phyloP scores from a whole-genome alignment of 2,329 filamentous ascomycete species.

The Alternaria incomplexa region DNA sequence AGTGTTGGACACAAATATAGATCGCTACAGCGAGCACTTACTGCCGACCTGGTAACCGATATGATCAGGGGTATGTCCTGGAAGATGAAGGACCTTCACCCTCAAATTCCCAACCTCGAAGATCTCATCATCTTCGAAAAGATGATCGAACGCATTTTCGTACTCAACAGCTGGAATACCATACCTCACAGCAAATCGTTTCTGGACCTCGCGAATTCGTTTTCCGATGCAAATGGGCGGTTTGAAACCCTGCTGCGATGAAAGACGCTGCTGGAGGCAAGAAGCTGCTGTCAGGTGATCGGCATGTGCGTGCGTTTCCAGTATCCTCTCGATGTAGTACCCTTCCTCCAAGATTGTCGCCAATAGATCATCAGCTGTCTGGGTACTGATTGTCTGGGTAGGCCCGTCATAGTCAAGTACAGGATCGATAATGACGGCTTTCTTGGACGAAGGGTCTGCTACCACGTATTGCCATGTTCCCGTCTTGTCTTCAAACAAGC shows the following conservation, averaged over 20 bases:
- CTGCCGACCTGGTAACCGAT: constrained; percentile 63
- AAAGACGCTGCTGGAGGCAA: constrained; percentile 59
- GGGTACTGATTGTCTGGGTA: constrained; percentile 55
- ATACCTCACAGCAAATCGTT: constrained; percentile 58
- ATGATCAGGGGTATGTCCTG: constrained; percentile 67
- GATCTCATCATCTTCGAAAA: constrained; percentile 61
- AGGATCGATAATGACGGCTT: constrained; percentile 66
- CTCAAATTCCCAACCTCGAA: constrained; percentile 59
- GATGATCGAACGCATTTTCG: constrained; percentile 57
- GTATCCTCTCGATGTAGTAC: constrained; percentile 60
- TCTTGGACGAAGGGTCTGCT: constrained; percentile 57
- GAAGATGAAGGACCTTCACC: constrained; percentile 60
- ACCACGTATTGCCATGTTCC: constrained; percentile 68
- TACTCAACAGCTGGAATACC: constrained; percentile 54
- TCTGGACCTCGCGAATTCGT: constrained; percentile 60
- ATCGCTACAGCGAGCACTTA: neutral
- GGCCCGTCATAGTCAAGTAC: constrained; percentile 64
- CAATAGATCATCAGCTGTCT: constrained; percentile 61
- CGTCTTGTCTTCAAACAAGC: constrained; percentile 50
- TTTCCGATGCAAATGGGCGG: constrained; percentile 63
- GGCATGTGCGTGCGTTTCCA: constrained; percentile 69
- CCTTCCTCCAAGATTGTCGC: constrained; percentile 50
- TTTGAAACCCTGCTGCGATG: constrained; percentile 44
- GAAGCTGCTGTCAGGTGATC: constrained; percentile 66
- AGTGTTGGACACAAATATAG: neutral